These are phyloP conservation scores for Cryphonectria japonica DNA, from an alignment of 2,329 filamentous ascomycete genomes.

Conservation along the genomic window DNA sequence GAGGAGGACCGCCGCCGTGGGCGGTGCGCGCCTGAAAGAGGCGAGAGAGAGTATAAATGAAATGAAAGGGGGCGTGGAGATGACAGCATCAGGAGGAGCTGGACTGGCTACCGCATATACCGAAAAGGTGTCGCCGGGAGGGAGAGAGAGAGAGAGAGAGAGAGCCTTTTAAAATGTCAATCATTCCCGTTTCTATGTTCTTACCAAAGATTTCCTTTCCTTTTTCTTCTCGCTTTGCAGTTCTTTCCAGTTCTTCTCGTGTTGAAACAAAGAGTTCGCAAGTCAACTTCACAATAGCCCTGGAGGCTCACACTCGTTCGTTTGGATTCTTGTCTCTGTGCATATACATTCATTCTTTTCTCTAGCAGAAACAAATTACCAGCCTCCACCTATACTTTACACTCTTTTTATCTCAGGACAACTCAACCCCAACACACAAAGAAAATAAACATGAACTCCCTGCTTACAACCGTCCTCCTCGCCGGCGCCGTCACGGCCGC, in stretches of 20 bases:
- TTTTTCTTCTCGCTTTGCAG: neutral
- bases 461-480: conserved; percentile 20
- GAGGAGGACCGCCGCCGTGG: neutral
- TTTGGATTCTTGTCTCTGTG: neutral
- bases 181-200: neutral
- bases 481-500: conserved; percentile 13
- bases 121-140: too few species aligned
- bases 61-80: neutral
- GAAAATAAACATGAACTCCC: conserved; percentile 28
- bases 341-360: conserved; percentile 6
- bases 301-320: conserved; percentile 17
- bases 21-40: neutral
- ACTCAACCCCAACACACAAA: neutral
- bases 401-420: neutral
- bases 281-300: conserved; percentile 1
- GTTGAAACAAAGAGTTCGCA: conserved; percentile 2
- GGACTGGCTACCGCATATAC: neutral
- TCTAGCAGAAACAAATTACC: neutral
- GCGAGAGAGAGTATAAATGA: neutral
- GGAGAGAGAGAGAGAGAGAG: too few species aligned
- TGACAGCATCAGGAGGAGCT: conserved; percentile 1
- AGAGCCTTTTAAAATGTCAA: neutral
- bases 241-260: neutral
- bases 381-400: neutral
- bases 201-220: neutral